Base-by-base conservation (phyloP, 2,329 filamentous ascomycete genomes). In the Colletotrichum cuscutae region DNA sequence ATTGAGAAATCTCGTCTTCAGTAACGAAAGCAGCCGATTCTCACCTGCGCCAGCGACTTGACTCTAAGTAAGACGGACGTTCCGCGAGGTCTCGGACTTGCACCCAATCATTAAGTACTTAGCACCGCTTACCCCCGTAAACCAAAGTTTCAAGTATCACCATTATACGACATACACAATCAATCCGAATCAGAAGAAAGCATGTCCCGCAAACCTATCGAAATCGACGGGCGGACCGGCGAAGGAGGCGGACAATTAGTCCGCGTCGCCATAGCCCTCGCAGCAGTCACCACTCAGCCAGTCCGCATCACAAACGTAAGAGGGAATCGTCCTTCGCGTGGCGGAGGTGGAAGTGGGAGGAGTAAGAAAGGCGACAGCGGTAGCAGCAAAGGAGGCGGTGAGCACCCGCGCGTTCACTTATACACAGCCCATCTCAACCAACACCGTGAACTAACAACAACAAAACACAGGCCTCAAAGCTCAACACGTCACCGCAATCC, bases 201-300 rank as follows among this genome's bases (percentile, higher is more conserved):
- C 6, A 71, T 71, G 68, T 28, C 69, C 26, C 53, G 53, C 9
- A 84, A 82, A 54, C 73, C 78, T 8, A 84, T 90, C 28, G 81
- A 85, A 65, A 79, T 92, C 2, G 89, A 91, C 75, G 90, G 90
- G 19, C 81, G 84, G 13, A 88, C 85, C 0, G 89, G 90, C 1
- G 90, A 92, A 77, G 90, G 90, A 5, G 90, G 90, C 4, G 90
- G 90, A 2, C 90, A 92, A 75, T 80, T 92, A 0, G 86, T 92
- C 0, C 82, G 90, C 56, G 82, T 91, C 1, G 89, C 89, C 2
- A 83, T 89, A 46, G 84, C 84, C 1, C 81, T 92, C 7, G 86
- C 90, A 12, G 87, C 90, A 1, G 84, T 92, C 32, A 88, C 88
- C 1, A 84, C 84, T 0, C 86, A 86, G 67, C 82, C 89, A 0